Base-by-base conservation (phyloP, 1,284 basidiomycete genomes). In the Violaceomyces palustris region DNA sequence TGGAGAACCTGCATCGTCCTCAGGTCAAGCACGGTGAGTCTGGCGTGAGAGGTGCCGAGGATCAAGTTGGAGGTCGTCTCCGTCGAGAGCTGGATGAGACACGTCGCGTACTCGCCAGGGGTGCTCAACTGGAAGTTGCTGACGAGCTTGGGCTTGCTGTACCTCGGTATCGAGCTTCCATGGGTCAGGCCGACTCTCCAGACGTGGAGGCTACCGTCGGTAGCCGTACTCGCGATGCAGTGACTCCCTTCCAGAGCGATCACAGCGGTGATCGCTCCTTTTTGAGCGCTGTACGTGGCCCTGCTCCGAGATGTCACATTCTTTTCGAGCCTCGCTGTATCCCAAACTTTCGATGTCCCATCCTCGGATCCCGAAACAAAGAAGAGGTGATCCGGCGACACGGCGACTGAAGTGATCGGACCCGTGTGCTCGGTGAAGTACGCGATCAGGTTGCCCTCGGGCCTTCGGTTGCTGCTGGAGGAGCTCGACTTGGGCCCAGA, bases 351-450 rank as follows among this genome's bases (percentile, higher is more conserved):
- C 51, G 92, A 80, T 0, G 83, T 85, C 56, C 84, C 83, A 67
- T 94, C 90, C 55, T 87, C 83, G 1, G 89, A 92, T 0, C 84
- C 81, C 0, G 91, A 87, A 1, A 89, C 85, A 64, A 98, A 97
- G 78, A 96, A 99, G 56, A 84, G 76, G 56, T 94, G 89, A 69
- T 98, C 94, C 0, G 91, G 89, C 1, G 93, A 86, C 9, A 93
- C 87, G 0, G 85, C 85, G 14, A 98, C 77, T 1, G 83, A 81
- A 1, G 85, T 89, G 49, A 98, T 79, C 1, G 60, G 43, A 22
- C 44, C 61, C 8, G 59, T 50, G 40, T 71, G 67, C 40, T 73
- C 88, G 17, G 81, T 62, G 40, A 72, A 67, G 35, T 64, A 68
- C 0, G 69, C 64, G 22, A 73, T 53, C 11, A 73, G 45, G 21